These are phyloP conservation scores for Tubosaeta sp. DNA, from an alignment of 768 basidiomycete genomes.

Conservation along the genomic window DNA sequence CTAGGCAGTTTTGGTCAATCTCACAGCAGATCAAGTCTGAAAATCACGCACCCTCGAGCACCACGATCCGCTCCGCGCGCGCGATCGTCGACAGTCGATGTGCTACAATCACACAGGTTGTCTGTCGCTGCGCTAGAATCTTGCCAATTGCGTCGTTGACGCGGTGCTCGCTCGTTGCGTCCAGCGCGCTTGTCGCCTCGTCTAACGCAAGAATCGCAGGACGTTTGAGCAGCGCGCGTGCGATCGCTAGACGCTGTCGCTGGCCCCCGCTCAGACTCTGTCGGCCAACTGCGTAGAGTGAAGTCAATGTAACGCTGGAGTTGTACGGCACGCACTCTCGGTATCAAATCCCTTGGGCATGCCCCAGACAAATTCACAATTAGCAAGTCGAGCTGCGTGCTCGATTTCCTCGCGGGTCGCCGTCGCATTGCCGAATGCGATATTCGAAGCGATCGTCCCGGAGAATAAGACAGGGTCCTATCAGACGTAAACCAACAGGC, in stretches of 20 bases:
- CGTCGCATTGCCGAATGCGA: conserved; percentile 76
- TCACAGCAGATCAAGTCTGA: background rate
- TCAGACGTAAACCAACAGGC: background rate
- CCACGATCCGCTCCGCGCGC: conserved; percentile 83
- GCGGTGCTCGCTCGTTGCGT: conserved; percentile 83
- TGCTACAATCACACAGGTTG: conserved; percentile 86
- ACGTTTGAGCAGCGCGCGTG: conserved; percentile 82
- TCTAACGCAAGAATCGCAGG: conserved; percentile 86
- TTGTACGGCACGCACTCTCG: conserved; percentile 52
- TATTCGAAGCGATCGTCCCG: conserved; percentile 93
- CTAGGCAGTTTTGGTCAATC: conserved; percentile 27
- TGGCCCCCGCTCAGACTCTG: conserved; percentile 57
- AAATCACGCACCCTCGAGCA: conserved; percentile 68
- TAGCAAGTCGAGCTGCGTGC: conserved; percentile 82
- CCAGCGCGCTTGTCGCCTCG: conserved; percentile 85
- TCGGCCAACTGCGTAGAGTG: conserved; percentile 27
- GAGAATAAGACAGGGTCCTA: conserved; percentile 84
- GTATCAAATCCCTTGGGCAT: conserved; percentile 95
- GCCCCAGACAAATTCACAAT: conserved; percentile 95
- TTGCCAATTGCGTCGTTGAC: conserved; percentile 87
- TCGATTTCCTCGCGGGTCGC: conserved; percentile 84
- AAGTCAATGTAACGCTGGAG: conserved; percentile 16
- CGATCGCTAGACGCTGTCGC: conserved; percentile 76
- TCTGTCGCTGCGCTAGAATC: conserved; percentile 72
- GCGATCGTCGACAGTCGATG: conserved; percentile 90